phyloP scores from a whole-genome alignment of 2,329 filamentous ascomycete species.

The Cercospora sojina region DNA sequence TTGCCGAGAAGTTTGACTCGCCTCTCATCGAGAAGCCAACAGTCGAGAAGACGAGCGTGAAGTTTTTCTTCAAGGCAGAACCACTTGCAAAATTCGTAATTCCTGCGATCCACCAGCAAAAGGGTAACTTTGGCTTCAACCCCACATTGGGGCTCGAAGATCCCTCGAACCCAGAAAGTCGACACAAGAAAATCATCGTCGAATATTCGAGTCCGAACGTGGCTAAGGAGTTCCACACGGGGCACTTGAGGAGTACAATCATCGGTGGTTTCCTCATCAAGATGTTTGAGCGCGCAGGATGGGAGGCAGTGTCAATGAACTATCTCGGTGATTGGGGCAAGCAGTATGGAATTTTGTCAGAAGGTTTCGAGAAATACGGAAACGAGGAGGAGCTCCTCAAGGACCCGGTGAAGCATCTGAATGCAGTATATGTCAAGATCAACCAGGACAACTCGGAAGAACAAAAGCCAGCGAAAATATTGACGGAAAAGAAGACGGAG shows the following conservation, averaged over 20 bases:
- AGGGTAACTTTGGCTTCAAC: slow-evolving; percentile 63
- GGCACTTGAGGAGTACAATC: slow-evolving; percentile 73
- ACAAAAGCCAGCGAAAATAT: slow-evolving; percentile 62
- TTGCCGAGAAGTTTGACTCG: slow-evolving; percentile 59
- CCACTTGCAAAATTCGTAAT: slow-evolving; percentile 66
- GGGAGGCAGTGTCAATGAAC: slow-evolving; percentile 70
- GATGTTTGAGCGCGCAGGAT: slow-evolving; percentile 66
- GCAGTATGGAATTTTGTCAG: slow-evolving; percentile 68
- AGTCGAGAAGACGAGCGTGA: slow-evolving; percentile 66
- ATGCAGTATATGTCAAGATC: slow-evolving; percentile 78
- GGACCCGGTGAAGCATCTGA: slow-evolving; percentile 80
- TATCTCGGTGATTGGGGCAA: slow-evolving; percentile 80
- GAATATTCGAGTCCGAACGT: slow-evolving; percentile 87
- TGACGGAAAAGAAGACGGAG: slow-evolving; percentile 45
- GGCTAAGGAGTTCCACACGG: slow-evolving; percentile 76
- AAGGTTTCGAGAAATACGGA: slow-evolving; percentile 74
- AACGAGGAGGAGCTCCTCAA: slow-evolving; percentile 67
- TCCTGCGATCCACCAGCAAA: slow-evolving; percentile 65
- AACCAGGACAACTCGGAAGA: slow-evolving; percentile 62
- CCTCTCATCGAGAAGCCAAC: slow-evolving; percentile 70
- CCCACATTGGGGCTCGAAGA: slow-evolving; percentile 60
- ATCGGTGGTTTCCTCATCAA: slow-evolving; percentile 72
- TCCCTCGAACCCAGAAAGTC: slow-evolving; percentile 58
- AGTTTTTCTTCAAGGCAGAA: slow-evolving; percentile 75
- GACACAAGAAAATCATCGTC: slow-evolving; percentile 67